A percentile compares a stretch with the other conserved stretches of the same genome.
These are phyloP conservation scores for Diaporthe sp. DNA, from an alignment of 2,329 filamentous ascomycete species.

Conservation along the genomic window DNA sequence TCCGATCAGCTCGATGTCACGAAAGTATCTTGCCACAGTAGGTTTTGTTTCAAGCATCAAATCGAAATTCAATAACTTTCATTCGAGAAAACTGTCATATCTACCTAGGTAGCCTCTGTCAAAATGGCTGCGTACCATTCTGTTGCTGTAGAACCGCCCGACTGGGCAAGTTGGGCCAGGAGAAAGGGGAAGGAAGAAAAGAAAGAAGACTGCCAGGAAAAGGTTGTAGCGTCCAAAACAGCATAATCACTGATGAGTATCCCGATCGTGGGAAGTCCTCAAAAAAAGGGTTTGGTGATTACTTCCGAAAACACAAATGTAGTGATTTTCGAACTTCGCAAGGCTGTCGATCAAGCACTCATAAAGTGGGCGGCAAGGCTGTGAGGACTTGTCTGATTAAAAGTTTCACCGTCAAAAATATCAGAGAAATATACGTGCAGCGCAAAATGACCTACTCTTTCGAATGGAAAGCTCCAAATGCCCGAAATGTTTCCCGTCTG, in stretches of 20 bases:
- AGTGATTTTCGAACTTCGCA: background rate
- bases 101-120: too few species aligned
- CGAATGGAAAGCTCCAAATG: background rate
- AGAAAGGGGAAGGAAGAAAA: background rate
- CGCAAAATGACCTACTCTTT: background rate
- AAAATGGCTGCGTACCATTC: background rate
- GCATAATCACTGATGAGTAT: background rate
- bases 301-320: background rate
- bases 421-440: background rate
- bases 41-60: too few species aligned
- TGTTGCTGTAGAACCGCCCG: background rate
- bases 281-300: background rate
- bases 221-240: background rate
- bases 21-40: too few species aligned
- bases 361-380: background rate
- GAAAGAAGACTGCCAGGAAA: background rate
- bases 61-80: too few species aligned
- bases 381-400: background rate
- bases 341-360: background rate
- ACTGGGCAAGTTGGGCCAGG: background rate
- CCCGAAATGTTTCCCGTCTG: too few species aligned
- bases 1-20: too few species aligned
- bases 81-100: too few species aligned
- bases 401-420: background rate
- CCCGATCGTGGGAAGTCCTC: background rate